These are phyloP conservation scores for Platanthera zijinensis DNA, from an alignment of 106 monocot species.

Conservation along the genomic window DNA sequence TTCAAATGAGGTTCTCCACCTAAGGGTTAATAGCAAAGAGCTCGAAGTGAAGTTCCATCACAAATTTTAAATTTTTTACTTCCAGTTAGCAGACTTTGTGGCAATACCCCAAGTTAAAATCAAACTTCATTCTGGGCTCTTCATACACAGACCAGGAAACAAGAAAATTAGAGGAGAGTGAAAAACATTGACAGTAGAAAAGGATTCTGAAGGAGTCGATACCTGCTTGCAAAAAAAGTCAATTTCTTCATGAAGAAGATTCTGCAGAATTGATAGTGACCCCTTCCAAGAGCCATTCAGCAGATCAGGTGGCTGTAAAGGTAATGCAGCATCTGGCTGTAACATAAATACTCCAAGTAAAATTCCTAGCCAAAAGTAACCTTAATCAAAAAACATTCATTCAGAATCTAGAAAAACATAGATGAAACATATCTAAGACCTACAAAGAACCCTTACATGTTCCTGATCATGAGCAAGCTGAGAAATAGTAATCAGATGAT, in stretches of 20 bases:
- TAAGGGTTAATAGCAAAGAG: not conserved
- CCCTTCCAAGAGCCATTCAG: constrained; percentile 34
- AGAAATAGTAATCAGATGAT: constrained; percentile 63
- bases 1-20: not conserved
- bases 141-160: not conserved
- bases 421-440: not conserved
- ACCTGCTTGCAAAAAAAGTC: constrained; percentile 91
- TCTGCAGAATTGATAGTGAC: constrained; percentile 49
- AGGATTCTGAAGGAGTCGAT: not conserved
- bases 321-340: constrained; percentile 90
- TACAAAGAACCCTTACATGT: constrained; percentile 52
- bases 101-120: not conserved
- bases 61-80: not conserved
- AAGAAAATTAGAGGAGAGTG: not conserved
- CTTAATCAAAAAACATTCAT: constrained; percentile 1
- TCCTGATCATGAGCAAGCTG: constrained; percentile 74
- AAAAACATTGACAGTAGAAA: not conserved
- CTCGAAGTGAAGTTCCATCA: not conserved
- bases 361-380: constrained; percentile 13
- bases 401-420: not conserved
- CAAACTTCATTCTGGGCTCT: not conserved
- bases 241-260: constrained; percentile 88
- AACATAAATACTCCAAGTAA: constrained; percentile 16
- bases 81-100: not conserved
- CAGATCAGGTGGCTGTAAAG: constrained; percentile 70